Percentiles rank a stretch among this genome's conserved stretches.
Evolutionary conservation across 139 green algal species (phyloP).

Genomic region (Trebouxia sp.): DNA sequence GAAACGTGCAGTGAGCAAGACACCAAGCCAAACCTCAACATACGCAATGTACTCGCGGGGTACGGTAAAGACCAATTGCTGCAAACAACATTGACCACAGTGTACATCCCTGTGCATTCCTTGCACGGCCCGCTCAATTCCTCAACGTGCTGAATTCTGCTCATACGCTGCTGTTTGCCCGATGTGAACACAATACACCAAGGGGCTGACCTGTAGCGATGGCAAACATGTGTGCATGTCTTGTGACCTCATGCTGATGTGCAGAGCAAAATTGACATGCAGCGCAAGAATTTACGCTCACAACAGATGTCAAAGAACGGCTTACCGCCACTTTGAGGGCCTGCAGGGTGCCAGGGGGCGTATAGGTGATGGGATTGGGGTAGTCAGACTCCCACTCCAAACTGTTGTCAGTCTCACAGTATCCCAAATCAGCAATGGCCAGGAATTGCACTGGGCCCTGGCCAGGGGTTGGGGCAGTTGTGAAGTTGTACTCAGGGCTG

Average conservation of each 20-base stretch:
- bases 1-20: background rate
- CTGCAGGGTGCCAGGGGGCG: background rate
- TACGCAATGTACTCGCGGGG: background rate
- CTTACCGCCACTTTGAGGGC: conserved; percentile 14
- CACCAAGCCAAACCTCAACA: background rate
- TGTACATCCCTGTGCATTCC: too few relatives aligned
- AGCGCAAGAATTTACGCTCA: too few relatives aligned
- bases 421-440: conserved; percentile 55
- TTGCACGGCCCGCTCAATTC: too few relatives aligned
- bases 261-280: too few relatives aligned
- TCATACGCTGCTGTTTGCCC: too few relatives aligned
- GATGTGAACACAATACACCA: too few relatives aligned
- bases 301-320: background rate
- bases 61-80: too few relatives aligned
- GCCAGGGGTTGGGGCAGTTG: conserved; percentile 38
- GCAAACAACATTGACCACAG: too few relatives aligned
- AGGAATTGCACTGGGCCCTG: conserved; percentile 48
- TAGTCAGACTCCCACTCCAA: conserved; percentile 23
- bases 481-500: conserved; percentile 53
- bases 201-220: too few relatives aligned
- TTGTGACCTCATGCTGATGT: too few relatives aligned
- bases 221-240: too few relatives aligned
- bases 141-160: too few relatives aligned
- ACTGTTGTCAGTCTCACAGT: conserved; percentile 42
- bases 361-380: conserved; percentile 23